These are phyloP conservation scores for Cyberlindnera maclurae DNA, from an alignment of 805 yeast genomes.

Conservation along the genomic window DNA sequence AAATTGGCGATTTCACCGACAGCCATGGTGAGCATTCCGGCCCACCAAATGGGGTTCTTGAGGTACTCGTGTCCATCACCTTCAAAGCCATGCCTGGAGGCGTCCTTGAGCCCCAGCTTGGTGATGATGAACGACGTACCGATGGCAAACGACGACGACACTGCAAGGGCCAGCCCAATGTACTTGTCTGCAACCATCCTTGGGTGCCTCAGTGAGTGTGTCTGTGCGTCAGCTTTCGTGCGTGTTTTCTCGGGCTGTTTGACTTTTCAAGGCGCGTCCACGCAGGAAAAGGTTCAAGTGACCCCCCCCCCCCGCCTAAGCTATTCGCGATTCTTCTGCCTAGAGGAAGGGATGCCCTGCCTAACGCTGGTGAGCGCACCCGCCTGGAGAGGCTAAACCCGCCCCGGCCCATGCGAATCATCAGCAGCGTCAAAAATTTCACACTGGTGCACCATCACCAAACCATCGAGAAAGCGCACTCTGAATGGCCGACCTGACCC, in stretches of 20 bases:
- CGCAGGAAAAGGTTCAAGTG: too few species aligned
- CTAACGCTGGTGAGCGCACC: too few species aligned
- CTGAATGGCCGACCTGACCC: slow-evolving; percentile 2
- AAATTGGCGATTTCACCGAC: slow-evolving; percentile 87
- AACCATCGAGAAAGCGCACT: background rate
- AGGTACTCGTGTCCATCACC: slow-evolving; percentile 76
- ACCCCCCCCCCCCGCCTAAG: too few species aligned
- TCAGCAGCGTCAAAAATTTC: too few species aligned
- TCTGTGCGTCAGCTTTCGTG: too few species aligned
- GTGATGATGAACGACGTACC: slow-evolving; percentile 89
- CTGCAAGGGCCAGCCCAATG: slow-evolving; percentile 82
- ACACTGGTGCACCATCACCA: too few species aligned
- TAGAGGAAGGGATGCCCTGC: too few species aligned
- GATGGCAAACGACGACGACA: slow-evolving; percentile 80
- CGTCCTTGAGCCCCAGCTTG: slow-evolving; percentile 74
- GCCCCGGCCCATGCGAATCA: too few species aligned
- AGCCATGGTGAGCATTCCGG: slow-evolving; percentile 87
- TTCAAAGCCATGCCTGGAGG: slow-evolving; percentile 54
- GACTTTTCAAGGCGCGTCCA: background rate
- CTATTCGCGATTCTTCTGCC: too few species aligned
- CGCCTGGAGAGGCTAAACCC: too few species aligned
- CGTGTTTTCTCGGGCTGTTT: background rate
- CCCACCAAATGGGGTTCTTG: slow-evolving; percentile 89
- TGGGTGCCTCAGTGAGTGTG: background rate
- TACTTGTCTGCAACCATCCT: slow-evolving; percentile 64